Percentiles rank a stretch among this genome's conserved stretches.
phyloP scores from a whole-genome alignment of 2,329 filamentous ascomycete species.

The Arthrobotrys iridis region DNA sequence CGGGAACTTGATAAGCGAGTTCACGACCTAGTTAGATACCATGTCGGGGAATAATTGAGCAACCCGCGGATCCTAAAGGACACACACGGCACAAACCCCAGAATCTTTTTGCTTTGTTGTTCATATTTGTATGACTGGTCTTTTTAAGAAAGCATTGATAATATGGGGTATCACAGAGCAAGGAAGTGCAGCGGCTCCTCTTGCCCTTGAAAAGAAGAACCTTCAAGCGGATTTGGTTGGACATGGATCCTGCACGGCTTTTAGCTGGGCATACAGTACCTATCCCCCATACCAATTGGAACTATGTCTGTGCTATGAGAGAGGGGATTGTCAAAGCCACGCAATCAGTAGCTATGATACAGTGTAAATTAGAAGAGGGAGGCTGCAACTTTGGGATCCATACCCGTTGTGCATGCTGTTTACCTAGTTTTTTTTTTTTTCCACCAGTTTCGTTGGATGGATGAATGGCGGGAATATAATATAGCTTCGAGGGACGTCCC shows the following conservation, averaged over 20 bases:
- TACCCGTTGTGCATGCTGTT: slow-evolving; percentile 10
- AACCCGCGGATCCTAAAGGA: slow-evolving; percentile 44
- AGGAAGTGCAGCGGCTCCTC: background rate
- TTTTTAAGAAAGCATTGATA: background rate
- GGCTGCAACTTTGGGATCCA: background rate
- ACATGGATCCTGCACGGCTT: slow-evolving; percentile 47
- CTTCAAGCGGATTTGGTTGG: background rate
- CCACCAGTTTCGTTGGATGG: background rate
- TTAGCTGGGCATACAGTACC: slow-evolving; percentile 14
- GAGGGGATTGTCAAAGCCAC: slow-evolving; percentile 9
- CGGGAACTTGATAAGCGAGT: background rate
- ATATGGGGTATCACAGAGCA: background rate
- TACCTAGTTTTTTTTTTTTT: background rate
- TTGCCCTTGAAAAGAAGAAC: background rate
- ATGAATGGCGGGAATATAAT: background rate
- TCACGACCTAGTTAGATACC: too few relatives aligned
- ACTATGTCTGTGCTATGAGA: too few relatives aligned
- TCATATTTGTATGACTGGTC: slow-evolving; percentile 31
- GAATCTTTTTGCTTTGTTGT: slow-evolving; percentile 28
- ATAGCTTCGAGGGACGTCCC: slow-evolving; percentile 3
- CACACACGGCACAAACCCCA: slow-evolving; percentile 11
- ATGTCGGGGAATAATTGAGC: slow-evolving; percentile 1
- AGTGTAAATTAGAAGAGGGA: background rate
- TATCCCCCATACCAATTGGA: too few relatives aligned
- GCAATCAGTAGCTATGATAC: slow-evolving; percentile 12